Percentiles rank a stretch among this genome's conserved stretches.
These are phyloP conservation scores for Colletotrichum camelliae DNA, from an alignment of 2,329 filamentous ascomycete species.

Conservation along the genomic window DNA sequence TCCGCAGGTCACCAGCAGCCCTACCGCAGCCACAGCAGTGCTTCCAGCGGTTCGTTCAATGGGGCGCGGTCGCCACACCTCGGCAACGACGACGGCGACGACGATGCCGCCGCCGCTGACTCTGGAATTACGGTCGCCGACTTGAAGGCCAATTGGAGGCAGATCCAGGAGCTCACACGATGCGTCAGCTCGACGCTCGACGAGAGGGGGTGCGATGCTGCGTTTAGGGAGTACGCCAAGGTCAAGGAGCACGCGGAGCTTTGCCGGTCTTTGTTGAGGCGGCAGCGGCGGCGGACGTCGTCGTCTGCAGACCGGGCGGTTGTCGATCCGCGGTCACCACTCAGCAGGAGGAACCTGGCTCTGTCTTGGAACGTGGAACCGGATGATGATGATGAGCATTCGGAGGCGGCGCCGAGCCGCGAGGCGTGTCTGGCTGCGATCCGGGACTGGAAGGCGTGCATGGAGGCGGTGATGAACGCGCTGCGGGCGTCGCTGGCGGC, in stretches of 20 bases:
- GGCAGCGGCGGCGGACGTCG: neutral
- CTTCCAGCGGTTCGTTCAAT: neutral
- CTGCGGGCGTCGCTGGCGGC: constrained; percentile 46
- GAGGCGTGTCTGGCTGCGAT: constrained; percentile 41
- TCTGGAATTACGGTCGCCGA: constrained; percentile 30
- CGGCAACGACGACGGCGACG: neutral
- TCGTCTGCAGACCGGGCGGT: neutral
- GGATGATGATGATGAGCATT: neutral
- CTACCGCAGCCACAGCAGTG: neutral
- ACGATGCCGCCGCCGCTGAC: constrained; percentile 22
- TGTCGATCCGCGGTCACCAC: neutral
- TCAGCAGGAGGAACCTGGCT: constrained; percentile 6
- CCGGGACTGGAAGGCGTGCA: constrained; percentile 48
- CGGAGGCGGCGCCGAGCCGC: constrained; percentile 22
- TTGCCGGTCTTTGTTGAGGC: neutral
- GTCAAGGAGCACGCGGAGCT: constrained; percentile 27
- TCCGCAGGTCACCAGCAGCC: neutral
- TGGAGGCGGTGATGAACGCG: constrained; percentile 46
- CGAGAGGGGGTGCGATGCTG: constrained; percentile 44
- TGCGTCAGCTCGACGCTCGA: constrained; percentile 39
- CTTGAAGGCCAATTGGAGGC: constrained; percentile 37
- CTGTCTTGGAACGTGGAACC: neutral
- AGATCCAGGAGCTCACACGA: constrained; percentile 39
- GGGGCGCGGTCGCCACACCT: neutral
- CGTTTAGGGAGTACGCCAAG: constrained; percentile 49